Percentiles rank a stretch among this genome's conserved stretches.
Conservation (phyloP, 1,139 yeast genomes). For the Hemisphaericaspora subhashii region DNA sequence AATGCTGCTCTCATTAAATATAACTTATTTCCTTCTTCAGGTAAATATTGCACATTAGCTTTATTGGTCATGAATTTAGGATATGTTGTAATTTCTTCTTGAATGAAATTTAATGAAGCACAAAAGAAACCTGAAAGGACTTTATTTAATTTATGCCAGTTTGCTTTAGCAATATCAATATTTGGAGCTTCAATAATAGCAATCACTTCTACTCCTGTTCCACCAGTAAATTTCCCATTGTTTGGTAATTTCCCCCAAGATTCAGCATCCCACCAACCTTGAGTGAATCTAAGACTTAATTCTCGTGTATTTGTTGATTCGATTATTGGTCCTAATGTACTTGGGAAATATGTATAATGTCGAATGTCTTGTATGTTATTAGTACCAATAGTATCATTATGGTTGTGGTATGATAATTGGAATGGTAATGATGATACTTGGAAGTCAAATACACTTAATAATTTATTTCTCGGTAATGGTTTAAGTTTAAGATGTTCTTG, state of each 20-base stretch:
- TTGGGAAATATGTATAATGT: slow-evolving; percentile 80
- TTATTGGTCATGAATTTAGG: slow-evolving; percentile 43
- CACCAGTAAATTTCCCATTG: slow-evolving; percentile 76
- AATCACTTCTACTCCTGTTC: slow-evolving; percentile 95
- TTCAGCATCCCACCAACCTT: slow-evolving; percentile 95
- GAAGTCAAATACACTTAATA: slow-evolving; percentile 70
- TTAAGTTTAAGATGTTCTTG: slow-evolving; percentile 58
- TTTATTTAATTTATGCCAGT: slow-evolving; percentile 75
- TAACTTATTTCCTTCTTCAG: slow-evolving; percentile 33
- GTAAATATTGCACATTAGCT: slow-evolving; percentile 16
- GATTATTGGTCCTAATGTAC: slow-evolving; percentile 76
- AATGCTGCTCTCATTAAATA: slow-evolving; percentile 79
- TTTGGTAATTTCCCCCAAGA: slow-evolving; percentile 83
- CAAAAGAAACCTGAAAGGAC: slow-evolving; percentile 90
- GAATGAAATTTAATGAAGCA: slow-evolving; percentile 90
- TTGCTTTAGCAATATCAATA: slow-evolving; percentile 52
- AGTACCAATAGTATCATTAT: not conserved
- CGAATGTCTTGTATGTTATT: slow-evolving; percentile 10
- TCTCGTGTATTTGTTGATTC: slow-evolving; percentile 68
- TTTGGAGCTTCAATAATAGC: slow-evolving; percentile 72
- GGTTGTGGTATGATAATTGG: slow-evolving; percentile 27
- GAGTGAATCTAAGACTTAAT: slow-evolving; percentile 81
- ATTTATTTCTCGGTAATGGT: slow-evolving; percentile 70
- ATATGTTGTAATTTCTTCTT: slow-evolving; percentile 71
- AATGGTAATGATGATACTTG: slow-evolving; percentile 52